Evolutionary conservation across 1,139 yeast genomes (phyloP).

Genomic region (Candida neerlandica): DNA sequence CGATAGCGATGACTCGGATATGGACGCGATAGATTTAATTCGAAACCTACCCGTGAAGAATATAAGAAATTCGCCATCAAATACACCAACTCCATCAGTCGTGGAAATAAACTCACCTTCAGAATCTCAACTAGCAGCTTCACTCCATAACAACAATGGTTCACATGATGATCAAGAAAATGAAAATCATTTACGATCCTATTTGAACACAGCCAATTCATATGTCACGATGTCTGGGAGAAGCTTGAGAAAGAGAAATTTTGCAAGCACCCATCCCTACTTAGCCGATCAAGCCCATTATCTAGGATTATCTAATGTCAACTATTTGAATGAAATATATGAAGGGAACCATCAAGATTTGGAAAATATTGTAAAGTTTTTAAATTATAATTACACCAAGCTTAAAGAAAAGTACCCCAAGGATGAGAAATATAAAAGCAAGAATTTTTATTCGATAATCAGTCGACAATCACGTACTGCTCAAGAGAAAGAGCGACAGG

Average conservation of each 20-base stretch:
- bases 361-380: slow-evolving; percentile 34
- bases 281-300: slow-evolving; percentile 52
- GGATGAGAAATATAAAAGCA: slow-evolving; percentile 43
- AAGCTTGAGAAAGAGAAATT: slow-evolving; percentile 46
- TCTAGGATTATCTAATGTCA: slow-evolving; percentile 40
- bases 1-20: slow-evolving; percentile 11
- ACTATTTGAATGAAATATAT: slow-evolving; percentile 42
- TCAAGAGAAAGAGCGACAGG: slow-evolving; percentile 12
- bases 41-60: slow-evolving; percentile 3
- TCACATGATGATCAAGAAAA: slow-evolving; percentile 15
- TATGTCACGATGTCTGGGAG: slow-evolving; percentile 22
- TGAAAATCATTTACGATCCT: slow-evolving; percentile 16
- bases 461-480: slow-evolving; percentile 26
- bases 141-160: neutral
- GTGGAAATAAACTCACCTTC: neutral
- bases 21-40: slow-evolving; percentile 7
- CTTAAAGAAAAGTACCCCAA: slow-evolving; percentile 37
- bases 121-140: neutral
- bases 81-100: neutral
- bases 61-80: too few species aligned
- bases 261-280: slow-evolving; percentile 51
- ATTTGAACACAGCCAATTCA: slow-evolving; percentile 14
- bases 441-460: slow-evolving; percentile 41
- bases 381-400: slow-evolving; percentile 39
- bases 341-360: slow-evolving; percentile 36